Evolutionary conservation across 768 basidiomycete genomes (phyloP), one percentile per base, ranked within the genome.

Genomic region (Tricholoma terreum): DNA sequence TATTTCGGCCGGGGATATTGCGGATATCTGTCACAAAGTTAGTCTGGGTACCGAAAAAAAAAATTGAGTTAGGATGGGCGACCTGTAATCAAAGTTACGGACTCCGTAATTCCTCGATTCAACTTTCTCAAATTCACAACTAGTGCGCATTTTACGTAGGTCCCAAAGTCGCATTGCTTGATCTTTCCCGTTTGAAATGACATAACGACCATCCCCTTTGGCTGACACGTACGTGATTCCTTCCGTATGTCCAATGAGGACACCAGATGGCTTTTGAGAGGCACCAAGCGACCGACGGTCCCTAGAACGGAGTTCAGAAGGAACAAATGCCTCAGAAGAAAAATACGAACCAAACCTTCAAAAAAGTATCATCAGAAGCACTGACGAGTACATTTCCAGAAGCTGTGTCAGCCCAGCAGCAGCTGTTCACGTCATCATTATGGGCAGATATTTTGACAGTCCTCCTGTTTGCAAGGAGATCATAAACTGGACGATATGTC

Each of bases 101-200:
- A 80, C 77, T 21, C 86, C 87, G 69, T 86, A 93, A 57, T 71
- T 61, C 8, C 73, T 70, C 15, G 73, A 61, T 7, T 75, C 71
- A 27, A 84, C 81, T 24, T 64, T 66, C 49, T 91, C 87, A 62
- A 84, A 87, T 42, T 94, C 87, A 15, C 76, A 69, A 64, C 81
- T 87, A 58, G 79, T 86, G 40, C 86, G 80, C 96, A 98, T 98
- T 73, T 89, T 94, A 50, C 96, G 85, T 45, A 98, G 75, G 72
- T 98, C 96, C 90, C 96, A 98, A 21, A 98, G 73, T 6, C 94
- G 85, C 50, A 94, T 76, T 1, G 90, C 84, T 65, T 98, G 95
- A 68, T 98, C 96, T 72, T 98, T 98, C 35, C 94, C 94, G 65
- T 98, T 98, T 15, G 92, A 94, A 45, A 98, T 87, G 46, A 96